Evolutionary conservation across 2,329 filamentous ascomycete genomes (phyloP).

Genomic region (Aspergillus brasiliensis): DNA sequence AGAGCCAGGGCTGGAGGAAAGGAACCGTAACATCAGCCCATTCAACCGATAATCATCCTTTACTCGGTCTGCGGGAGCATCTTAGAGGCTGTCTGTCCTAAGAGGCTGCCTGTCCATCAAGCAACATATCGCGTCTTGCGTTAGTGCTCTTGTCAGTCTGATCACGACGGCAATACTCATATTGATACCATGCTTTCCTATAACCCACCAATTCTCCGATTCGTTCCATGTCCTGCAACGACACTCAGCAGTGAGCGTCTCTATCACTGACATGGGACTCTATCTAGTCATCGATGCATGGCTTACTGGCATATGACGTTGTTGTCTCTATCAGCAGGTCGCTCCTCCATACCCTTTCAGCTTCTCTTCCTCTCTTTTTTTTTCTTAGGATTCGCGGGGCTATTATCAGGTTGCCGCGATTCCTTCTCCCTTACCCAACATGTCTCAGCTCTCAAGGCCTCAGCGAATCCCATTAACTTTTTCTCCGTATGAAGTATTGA

Average conservation of each 20-base stretch:
- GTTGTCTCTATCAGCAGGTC: background rate
- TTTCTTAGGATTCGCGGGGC: background rate
- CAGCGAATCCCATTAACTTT: background rate
- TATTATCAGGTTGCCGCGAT: background rate
- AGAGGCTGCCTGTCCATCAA: background rate
- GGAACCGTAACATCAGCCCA: conserved; percentile 11
- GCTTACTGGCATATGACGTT: background rate
- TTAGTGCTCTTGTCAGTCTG: background rate
- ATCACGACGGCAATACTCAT: background rate
- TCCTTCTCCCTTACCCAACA: background rate
- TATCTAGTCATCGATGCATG: background rate
- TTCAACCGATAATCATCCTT: background rate
- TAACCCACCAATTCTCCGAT: conserved; percentile 12
- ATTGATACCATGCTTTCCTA: background rate
- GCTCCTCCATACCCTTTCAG: background rate
- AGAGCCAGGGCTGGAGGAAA: conserved; percentile 1
- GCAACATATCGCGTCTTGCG: background rate
- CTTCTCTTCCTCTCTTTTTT: background rate
- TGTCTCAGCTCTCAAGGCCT: too few relatives aligned
- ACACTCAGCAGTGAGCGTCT: background rate
- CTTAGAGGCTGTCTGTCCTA: background rate
- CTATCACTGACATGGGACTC: background rate
- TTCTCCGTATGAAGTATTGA: background rate
- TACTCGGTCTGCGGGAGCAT: background rate
- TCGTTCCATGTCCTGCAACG: conserved; percentile 9